Base-by-base conservation (phyloP, 148 eudicot species). In the Nepenthes gracilis region DNA sequence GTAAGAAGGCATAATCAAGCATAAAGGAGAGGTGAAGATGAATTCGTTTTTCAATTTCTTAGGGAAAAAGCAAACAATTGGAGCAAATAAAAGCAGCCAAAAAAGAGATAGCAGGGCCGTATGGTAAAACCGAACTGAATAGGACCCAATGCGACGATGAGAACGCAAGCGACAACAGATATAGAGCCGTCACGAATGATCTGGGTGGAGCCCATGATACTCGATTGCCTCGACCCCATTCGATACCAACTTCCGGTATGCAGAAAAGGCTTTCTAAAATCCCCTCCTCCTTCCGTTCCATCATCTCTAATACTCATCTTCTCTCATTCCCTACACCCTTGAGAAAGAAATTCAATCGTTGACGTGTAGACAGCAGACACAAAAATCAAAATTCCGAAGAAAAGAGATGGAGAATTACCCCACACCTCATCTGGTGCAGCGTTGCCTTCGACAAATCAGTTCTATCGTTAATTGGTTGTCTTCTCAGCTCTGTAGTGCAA, bases 101-200 rank as follows among this genome's bases (percentile, higher is more conserved):
- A 8, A 40, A 8, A 40, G 45, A 23, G 23, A 23, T 5, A 45
- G 11, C 48, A 47, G 37, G 48, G 7, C 58, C 23, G 6, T 80
- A 92, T 96, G 40, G 98, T 93, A 79, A 93, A 93, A n/a, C 98
- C 98, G 54, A 93, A 93, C 74, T 93, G 98, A 59, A 93, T 81
- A 43, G 96, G 96, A 12, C 98, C 98, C 67, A 93, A 74, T 55
- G 98, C 96, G 34, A 93, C 96, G 50, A 93, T 88, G 35, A 88
- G 75, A 57, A 93, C 98, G 58, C 98, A 88, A 60, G 96, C 96
- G 57, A 93, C 67, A 33, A 93, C 95, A 23, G 98, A 93, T 33
- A 93, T 66, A 2, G 96, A 84, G 49, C 79, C 73, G 9, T 93
- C 98, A 23, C 98, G 74, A 54, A 93, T 80, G 2, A 68, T 85